Evolutionary conservation across 805 yeast genomes (phyloP), one percentile per base, ranked within the genome.

Genomic region (Teunomyces atbi): DNA sequence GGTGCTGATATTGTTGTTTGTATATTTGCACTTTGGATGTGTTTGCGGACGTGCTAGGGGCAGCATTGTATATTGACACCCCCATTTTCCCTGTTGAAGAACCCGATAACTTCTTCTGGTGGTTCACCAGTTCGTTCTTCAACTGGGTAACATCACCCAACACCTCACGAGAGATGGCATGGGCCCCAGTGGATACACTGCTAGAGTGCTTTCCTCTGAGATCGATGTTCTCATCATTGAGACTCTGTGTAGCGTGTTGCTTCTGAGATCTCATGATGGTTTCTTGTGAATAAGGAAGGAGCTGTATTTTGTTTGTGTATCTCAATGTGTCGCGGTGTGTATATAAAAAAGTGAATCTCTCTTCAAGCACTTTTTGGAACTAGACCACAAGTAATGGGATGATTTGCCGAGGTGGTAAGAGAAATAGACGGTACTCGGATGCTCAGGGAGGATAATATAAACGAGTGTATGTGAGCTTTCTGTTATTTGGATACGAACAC

Each of bases 71-170:
- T 16, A 38, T 21, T 6, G 45, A 16, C 7, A 35, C 27, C 7
- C 42, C 13, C 26, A 32, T 21, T 15, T 41, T 45, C 32, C 16
- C 28, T n/a, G 32, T 19, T 10, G 41, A 28, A 7, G 28, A 18
- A 16, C 40, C 23, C 23, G 41, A 28, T 16, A 21, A 23, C 27
- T 36, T 36, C 23, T 36, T 36, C 15, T 36, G 39, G 44, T 48
- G 28, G 23, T 26, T 13, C 10, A 23, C 26, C 23, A 33, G 36
- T 51, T 51, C 46, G 54, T 59, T 51, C 50, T 55, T 62, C 12
- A 49, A 46, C 39, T 53, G 59, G 5, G 68, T 64, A 13, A 65
- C 55, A 46, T 66, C 71, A 32, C 62, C 57, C 45, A 66, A 59
- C 11, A 60, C 68, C 36, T 63, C 65, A 41, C 71, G 49, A 28